Evolutionary conservation across 176 grass and related monocot genomes (phyloP).

Genomic region (Microstegium vimineum): DNA sequence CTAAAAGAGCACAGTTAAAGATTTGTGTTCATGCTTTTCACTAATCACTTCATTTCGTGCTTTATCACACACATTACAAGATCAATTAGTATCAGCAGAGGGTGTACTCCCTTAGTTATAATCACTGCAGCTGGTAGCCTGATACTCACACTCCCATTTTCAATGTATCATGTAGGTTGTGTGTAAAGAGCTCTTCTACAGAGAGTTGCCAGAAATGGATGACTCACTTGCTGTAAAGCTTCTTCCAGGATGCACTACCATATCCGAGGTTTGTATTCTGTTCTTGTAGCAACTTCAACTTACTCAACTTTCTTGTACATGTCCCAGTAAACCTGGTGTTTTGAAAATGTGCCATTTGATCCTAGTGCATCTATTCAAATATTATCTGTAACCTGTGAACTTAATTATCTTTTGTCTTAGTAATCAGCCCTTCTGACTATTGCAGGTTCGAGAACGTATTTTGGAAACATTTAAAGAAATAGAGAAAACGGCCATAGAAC

Average conservation of each 20-base stretch:
- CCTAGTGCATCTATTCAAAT: not conserved
- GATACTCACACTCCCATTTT: conserved; percentile 15
- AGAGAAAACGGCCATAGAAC: conserved; percentile 95
- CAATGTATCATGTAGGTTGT: conserved; percentile 63
- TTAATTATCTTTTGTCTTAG: conserved; percentile 1
- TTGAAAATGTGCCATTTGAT: not conserved
- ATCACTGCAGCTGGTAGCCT: not conserved
- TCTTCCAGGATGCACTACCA: conserved; percentile 80
- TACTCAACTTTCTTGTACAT: not conserved
- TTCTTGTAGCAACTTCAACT: not conserved
- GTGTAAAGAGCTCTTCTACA: conserved; percentile 97
- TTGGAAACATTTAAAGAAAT: conserved; percentile 83
- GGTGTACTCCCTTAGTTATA: not conserved
- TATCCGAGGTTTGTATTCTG: conserved; percentile 62
- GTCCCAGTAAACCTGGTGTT: not conserved
- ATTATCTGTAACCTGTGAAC: not conserved
- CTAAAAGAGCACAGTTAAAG: conserved; percentile 12
- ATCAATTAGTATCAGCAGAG: not conserved
- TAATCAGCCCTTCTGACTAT: not conserved
- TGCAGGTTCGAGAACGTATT: conserved; percentile 77
- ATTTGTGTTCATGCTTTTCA: not conserved
- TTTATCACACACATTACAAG: not conserved
- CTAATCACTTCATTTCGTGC: conserved; percentile 14
- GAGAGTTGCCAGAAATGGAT: conserved; percentile 74
- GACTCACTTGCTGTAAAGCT: conserved; percentile 79